Evolutionary conservation across 129 eudicot genomes (phyloP).

Genomic region (Escallonia herrerae): DNA sequence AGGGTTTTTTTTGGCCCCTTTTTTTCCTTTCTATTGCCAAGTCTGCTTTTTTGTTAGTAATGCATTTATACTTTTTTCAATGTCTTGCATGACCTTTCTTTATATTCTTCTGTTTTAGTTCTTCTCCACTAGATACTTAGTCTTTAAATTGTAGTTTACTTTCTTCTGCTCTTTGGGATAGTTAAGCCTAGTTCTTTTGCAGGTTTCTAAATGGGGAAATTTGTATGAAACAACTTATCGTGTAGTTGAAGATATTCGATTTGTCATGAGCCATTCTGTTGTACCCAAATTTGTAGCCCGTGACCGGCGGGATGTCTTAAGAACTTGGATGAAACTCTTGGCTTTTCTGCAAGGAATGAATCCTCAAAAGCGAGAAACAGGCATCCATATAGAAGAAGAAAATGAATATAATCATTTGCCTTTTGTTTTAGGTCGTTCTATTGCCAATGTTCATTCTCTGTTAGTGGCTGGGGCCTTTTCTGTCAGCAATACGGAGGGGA

Average conservation of each 20-base stretch:
- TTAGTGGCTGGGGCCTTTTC: constrained; percentile 87
- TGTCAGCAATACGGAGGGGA: constrained; percentile 20
- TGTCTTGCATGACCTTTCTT: neutral
- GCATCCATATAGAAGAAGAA: constrained; percentile 85
- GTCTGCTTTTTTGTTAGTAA: neutral
- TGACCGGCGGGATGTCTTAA: constrained; percentile 54
- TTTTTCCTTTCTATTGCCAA: too few relatives aligned
- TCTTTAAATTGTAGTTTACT: neutral
- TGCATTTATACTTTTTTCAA: neutral
- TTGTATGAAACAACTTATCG: constrained; percentile 81
- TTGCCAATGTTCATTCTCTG: constrained; percentile 67
- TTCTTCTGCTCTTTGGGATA: neutral
- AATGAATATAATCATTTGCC: constrained; percentile 77
- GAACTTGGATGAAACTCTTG: constrained; percentile 78
- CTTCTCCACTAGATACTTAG: neutral
- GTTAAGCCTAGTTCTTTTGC: constrained; percentile 19
- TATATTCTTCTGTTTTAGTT: neutral
- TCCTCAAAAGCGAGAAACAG: constrained; percentile 87
- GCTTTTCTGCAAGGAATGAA: constrained; percentile 94
- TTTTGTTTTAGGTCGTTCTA: constrained; percentile 67
- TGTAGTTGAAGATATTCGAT: constrained; percentile 84
- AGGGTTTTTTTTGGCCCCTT: too few relatives aligned
- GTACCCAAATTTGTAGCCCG: constrained; percentile 68
- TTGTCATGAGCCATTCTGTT: constrained; percentile 81
- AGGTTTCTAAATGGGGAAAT: constrained; percentile 76